phyloP scores from a whole-genome alignment of 768 basidiomycete species.

The Ephemerocybe angulata region DNA sequence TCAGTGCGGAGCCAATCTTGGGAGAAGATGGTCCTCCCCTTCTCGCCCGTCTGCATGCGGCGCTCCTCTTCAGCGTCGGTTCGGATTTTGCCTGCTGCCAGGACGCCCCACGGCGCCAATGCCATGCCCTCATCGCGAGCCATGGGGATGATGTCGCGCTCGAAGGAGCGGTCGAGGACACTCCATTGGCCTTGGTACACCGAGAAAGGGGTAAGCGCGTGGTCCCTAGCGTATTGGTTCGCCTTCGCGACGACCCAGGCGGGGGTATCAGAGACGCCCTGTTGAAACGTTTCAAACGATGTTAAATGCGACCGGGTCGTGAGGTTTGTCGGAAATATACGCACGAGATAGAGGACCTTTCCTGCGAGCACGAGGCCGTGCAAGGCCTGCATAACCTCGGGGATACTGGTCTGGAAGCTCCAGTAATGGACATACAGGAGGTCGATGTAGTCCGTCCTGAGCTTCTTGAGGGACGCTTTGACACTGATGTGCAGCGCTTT shows the following conservation, averaged over 20 bases:
- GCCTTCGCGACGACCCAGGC: too few relatives aligned
- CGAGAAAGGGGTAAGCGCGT: conserved; percentile 45
- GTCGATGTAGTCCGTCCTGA: conserved; percentile 35
- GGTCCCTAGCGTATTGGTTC: too few relatives aligned
- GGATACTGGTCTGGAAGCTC: conserved; percentile 47
- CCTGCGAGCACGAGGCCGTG: conserved; percentile 46
- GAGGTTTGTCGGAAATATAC: background rate
- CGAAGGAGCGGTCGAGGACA: conserved; percentile 36
- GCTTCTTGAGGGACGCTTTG: conserved; percentile 37
- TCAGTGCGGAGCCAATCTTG: too few relatives aligned
- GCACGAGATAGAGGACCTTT: conserved; percentile 44
- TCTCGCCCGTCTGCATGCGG: too few relatives aligned
- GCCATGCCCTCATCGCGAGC: too few relatives aligned
- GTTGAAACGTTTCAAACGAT: too few relatives aligned
- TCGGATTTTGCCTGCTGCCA: too few relatives aligned
- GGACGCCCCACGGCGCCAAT: too few relatives aligned
- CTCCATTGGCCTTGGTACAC: conserved; percentile 51
- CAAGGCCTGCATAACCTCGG: conserved; percentile 53
- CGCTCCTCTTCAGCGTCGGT: too few relatives aligned
- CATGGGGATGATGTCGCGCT: conserved; percentile 48
- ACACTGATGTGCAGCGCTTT: conserved; percentile 38
- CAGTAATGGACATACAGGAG: conserved; percentile 42
- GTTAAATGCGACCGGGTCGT: background rate
- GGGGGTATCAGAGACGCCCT: conserved; percentile 40
- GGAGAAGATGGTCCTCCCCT: too few relatives aligned